Evolutionary conservation across 345 rosid genomes (phyloP).

Genomic region (Cardamine occulta): DNA sequence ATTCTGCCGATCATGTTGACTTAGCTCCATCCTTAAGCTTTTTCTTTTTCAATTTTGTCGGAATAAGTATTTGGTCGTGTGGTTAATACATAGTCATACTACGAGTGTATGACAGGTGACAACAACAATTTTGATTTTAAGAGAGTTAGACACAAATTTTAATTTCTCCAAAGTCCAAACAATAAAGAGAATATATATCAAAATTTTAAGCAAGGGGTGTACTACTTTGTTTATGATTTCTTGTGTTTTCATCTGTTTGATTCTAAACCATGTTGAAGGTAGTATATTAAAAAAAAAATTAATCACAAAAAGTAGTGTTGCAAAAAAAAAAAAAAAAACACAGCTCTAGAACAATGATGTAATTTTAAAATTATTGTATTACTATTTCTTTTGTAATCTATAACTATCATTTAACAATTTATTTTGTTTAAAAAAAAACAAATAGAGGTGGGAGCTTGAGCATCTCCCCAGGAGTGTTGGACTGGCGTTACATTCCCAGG

Average conservation of each 20-base stretch:
- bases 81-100: too few relatives aligned
- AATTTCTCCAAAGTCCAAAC: not conserved
- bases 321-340: too few relatives aligned
- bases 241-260: constrained; percentile 22
- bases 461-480: not conserved
- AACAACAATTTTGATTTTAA: not conserved
- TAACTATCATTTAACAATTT: not conserved
- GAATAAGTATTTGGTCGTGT: too few relatives aligned
- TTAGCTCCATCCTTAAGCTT: too few relatives aligned
- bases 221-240: constrained; percentile 12
- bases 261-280: constrained; percentile 22
- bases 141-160: not conserved
- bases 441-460: constrained; percentile 15
- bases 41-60: too few relatives aligned
- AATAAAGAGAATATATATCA: not conserved
- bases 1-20: too few relatives aligned
- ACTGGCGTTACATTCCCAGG: not conserved
- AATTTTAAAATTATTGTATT: too few relatives aligned
- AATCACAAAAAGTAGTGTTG: not conserved
- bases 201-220: constrained; percentile 3
- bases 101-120: not conserved
- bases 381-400: too few relatives aligned
- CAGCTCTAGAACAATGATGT: not conserved
- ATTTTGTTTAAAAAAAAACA: not conserved
- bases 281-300: not conserved